A percentile compares a stretch with the other conserved stretches of the same genome.
These are phyloP conservation scores for Nicotiana otophora DNA, from an alignment of 257 asterid species.

Conservation along the genomic window DNA sequence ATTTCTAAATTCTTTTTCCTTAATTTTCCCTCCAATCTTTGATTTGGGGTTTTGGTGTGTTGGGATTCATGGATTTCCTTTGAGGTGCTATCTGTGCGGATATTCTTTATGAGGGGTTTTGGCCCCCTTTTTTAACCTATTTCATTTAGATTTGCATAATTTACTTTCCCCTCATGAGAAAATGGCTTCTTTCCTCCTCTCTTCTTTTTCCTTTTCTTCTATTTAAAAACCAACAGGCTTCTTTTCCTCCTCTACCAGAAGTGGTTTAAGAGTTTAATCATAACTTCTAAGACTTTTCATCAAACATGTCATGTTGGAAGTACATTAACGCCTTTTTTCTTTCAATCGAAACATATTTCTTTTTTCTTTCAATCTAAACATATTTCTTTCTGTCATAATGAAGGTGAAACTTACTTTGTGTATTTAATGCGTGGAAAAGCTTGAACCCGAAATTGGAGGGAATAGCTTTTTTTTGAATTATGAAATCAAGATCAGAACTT, in stretches of 20 bases:
- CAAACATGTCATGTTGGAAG: conserved; percentile 1
- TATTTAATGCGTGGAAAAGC: background rate
- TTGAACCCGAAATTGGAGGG: background rate
- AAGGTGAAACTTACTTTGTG: background rate
- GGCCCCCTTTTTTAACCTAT: too few relatives aligned
- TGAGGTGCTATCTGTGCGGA: too few relatives aligned
- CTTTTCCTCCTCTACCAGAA: background rate
- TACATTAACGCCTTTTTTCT: background rate
- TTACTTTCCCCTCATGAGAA: background rate
- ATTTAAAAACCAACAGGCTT: background rate
- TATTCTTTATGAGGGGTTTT: background rate
- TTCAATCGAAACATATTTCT: background rate
- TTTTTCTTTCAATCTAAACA: background rate
- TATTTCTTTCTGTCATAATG: background rate
- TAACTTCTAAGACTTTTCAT: background rate
- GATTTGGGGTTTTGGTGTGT: background rate
- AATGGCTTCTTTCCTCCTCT: background rate
- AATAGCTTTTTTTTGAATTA: background rate
- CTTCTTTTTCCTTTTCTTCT: background rate
- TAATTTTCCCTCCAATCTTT: background rate
- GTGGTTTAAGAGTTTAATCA: background rate
- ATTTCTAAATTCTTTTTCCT: background rate
- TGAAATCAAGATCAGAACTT: background rate
- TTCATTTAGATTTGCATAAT: background rate
- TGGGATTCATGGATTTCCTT: background rate